phyloP scores from a whole-genome alignment of 768 basidiomycete genomes.

The Lyophyllum shimeji region DNA sequence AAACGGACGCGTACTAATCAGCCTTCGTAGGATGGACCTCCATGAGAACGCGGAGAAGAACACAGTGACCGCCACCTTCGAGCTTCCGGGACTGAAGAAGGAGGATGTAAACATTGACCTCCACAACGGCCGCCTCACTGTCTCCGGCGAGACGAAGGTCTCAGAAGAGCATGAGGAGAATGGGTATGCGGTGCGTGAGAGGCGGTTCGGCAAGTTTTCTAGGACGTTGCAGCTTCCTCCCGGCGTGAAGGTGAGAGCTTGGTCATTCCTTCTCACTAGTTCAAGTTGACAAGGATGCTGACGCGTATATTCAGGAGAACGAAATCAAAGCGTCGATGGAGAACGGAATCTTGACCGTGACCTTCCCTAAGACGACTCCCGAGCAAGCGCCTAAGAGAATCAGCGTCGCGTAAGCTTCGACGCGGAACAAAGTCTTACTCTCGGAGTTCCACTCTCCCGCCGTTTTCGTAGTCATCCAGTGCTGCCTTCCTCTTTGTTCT shows the following conservation, averaged over 20 bases:
- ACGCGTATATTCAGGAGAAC: slow-evolving; percentile 27
- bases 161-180: slow-evolving; percentile 28
- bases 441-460: too few relatives aligned
- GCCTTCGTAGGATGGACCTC: slow-evolving; percentile 40
- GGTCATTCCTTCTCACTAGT: not conserved
- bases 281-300: too few relatives aligned
- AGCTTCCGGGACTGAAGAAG: slow-evolving; percentile 52
- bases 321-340: slow-evolving; percentile 47
- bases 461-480: too few relatives aligned
- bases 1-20: not conserved
- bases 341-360: slow-evolving; percentile 43
- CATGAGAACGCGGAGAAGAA: slow-evolving; percentile 39
- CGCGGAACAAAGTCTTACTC: too few relatives aligned
- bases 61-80: slow-evolving; percentile 48
- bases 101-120: slow-evolving; percentile 45
- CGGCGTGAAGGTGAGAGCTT: slow-evolving; percentile 42
- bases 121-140: slow-evolving; percentile 41
- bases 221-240: slow-evolving; percentile 43
- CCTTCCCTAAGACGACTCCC: slow-evolving; percentile 42
- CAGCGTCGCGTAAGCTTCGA: slow-evolving; percentile 18
- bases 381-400: slow-evolving; percentile 43
- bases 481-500: too few relatives aligned
- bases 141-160: slow-evolving; percentile 40
- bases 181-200: slow-evolving; percentile 40
- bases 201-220: slow-evolving; percentile 44